phyloP scores from a whole-genome alignment of 2,329 filamentous ascomycete species.

The Xylariaceae sp. region DNA sequence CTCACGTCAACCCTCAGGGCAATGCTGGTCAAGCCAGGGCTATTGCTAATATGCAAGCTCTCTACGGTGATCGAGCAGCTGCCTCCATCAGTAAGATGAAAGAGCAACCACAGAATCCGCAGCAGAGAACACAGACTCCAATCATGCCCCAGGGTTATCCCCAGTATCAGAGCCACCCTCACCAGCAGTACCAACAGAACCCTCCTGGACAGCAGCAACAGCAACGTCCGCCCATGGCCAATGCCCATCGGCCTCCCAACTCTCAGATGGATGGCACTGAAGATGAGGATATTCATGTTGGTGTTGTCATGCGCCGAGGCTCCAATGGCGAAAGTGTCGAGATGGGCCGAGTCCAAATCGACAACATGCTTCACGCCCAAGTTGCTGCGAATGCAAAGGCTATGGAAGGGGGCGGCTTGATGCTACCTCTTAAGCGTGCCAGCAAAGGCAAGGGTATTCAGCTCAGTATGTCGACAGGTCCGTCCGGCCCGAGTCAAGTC shows the following conservation, averaged over 20 bases:
- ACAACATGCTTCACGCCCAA: constrained; percentile 66
- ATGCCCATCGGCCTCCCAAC: constrained; percentile 40
- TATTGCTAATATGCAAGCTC: constrained; percentile 53
- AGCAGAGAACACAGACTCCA: constrained; percentile 25
- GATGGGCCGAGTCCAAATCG: constrained; percentile 62
- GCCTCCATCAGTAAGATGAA: constrained; percentile 64
- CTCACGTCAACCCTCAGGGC: not conserved
- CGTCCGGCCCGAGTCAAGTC: constrained; percentile 45
- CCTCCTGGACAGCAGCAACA: constrained; percentile 25
- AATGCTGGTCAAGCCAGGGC: constrained; percentile 41
- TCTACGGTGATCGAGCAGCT: constrained; percentile 63
- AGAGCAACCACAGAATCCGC: constrained; percentile 25
- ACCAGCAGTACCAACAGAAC: constrained; percentile 30
- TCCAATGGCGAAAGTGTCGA: constrained; percentile 52
- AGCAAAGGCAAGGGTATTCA: constrained; percentile 37
- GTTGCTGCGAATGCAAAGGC: constrained; percentile 63
- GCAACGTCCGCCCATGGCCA: constrained; percentile 36
- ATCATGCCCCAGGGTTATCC: constrained; percentile 22
- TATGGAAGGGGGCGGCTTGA: constrained; percentile 73
- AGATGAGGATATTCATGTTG: constrained; percentile 57
- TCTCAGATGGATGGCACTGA: constrained; percentile 75
- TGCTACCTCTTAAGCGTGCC: constrained; percentile 66
- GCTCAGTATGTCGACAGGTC: constrained; percentile 17
- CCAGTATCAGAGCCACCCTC: constrained; percentile 28
- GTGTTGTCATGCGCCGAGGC: constrained; percentile 57